Conservation (phyloP, 345 rosid species). For the Brassica cretica region DNA sequence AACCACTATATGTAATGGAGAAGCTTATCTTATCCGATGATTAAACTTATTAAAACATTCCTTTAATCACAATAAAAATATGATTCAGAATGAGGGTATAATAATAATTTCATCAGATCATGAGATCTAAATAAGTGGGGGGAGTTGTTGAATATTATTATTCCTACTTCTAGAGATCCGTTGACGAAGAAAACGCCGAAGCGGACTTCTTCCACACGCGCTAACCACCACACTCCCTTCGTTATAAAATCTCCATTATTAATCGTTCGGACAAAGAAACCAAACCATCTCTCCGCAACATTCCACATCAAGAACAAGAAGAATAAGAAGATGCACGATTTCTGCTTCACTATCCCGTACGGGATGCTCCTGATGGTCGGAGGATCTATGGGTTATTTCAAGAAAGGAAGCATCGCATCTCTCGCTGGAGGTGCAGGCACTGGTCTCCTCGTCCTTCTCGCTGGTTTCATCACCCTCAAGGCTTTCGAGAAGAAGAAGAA, state of each 20-base stretch:
- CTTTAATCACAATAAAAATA: background rate
- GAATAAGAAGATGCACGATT: slow-evolving; percentile 65
- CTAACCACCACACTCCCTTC: slow-evolving; percentile 25
- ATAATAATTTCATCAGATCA: background rate
- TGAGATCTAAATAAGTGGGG: slow-evolving; percentile 18
- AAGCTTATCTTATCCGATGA: background rate
- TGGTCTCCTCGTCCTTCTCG: slow-evolving; percentile 69
- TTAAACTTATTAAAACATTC: background rate
- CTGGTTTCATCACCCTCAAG: slow-evolving; percentile 76
- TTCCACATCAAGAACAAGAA: background rate
- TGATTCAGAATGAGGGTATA: background rate
- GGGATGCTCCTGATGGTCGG: slow-evolving; percentile 74
- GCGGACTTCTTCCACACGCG: slow-evolving; percentile 40
- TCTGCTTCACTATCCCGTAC: slow-evolving; percentile 93
- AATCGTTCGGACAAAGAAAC: background rate
- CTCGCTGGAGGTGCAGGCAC: slow-evolving; percentile 77
- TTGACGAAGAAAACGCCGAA: slow-evolving; percentile 36
- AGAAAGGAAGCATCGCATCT: slow-evolving; percentile 74
- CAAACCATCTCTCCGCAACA: background rate
- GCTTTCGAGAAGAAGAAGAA: slow-evolving; percentile 74
- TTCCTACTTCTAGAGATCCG: slow-evolving; percentile 13
- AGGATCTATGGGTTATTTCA: slow-evolving; percentile 67
- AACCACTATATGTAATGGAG: background rate
- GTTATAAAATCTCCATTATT: background rate
- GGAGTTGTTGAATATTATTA: background rate